Evolutionary conservation across 176 grass and related monocot genomes (phyloP).

Genomic region (bread wheat (Triticum aestivum)): IWGSC_CS_RefSeq_v2.1 NC_057807.1:520853676-520854175

Average conservation of each 20-base stretch:
- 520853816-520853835: slow-evolving; percentile 23
- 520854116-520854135: slow-evolving; percentile 33
- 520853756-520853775: slow-evolving; percentile 26
- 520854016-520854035: slow-evolving; percentile 19
- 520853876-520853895: slow-evolving; percentile 21
- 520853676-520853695: neutral
- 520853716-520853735: neutral
- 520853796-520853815: slow-evolving; percentile 16
- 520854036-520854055: slow-evolving; percentile 9
- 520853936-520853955: slow-evolving; percentile 24
- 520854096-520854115: slow-evolving; percentile 2
- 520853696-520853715: neutral
- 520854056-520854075: neutral
- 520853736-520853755: slow-evolving; percentile 30
- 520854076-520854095: neutral
- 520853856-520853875: neutral
- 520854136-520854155: slow-evolving; percentile 28
- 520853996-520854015: neutral
- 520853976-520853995: slow-evolving; percentile 31
- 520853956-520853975: slow-evolving; percentile 18
- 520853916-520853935: slow-evolving; percentile 7
- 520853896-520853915: neutral
- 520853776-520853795: slow-evolving; percentile 18
- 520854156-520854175: slow-evolving; percentile 20
- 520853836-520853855: neutral